phyloP scores from a whole-genome alignment of 176 grass and related monocot species.

The Aegilops bicornis region DNA sequence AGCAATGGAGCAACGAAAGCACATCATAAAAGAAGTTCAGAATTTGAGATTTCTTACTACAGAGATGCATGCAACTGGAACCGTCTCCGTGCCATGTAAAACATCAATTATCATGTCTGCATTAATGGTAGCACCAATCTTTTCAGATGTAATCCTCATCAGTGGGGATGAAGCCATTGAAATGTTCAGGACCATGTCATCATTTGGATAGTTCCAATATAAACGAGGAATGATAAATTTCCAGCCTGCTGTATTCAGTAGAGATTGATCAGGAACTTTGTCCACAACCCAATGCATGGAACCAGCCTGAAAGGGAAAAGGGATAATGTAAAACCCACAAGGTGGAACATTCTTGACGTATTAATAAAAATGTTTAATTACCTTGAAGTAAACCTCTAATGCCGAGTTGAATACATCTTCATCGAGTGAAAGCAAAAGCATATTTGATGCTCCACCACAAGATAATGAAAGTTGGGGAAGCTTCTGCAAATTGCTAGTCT shows the following conservation, averaged over 20 bases:
- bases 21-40: neutral
- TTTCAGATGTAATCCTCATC: conserved; percentile 64
- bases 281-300: conserved; percentile 81
- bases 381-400: conserved; percentile 75
- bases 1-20: conserved; percentile 7
- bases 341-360: neutral
- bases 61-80: conserved; percentile 90
- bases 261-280: conserved; percentile 81
- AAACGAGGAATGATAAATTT: conserved; percentile 87
- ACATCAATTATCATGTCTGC: conserved; percentile 88
- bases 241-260: conserved; percentile 87
- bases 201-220: conserved; percentile 91
- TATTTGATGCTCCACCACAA: conserved; percentile 69
- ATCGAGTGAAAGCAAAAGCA: conserved; percentile 81
- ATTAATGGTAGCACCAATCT: conserved; percentile 52
- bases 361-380: conserved; percentile 31
- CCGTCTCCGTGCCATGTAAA: conserved; percentile 46
- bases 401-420: conserved; percentile 81
- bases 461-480: conserved; percentile 49
- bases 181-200: conserved; percentile 81
- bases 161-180: conserved; percentile 80
- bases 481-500: conserved; percentile 48
- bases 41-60: conserved; percentile 56
- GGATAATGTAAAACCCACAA: conserved; percentile 17
- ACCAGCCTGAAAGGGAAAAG: conserved; percentile 59